phyloP scores from a whole-genome alignment of 1,284 basidiomycete species.

The Exobasidium rhododendri region DNA sequence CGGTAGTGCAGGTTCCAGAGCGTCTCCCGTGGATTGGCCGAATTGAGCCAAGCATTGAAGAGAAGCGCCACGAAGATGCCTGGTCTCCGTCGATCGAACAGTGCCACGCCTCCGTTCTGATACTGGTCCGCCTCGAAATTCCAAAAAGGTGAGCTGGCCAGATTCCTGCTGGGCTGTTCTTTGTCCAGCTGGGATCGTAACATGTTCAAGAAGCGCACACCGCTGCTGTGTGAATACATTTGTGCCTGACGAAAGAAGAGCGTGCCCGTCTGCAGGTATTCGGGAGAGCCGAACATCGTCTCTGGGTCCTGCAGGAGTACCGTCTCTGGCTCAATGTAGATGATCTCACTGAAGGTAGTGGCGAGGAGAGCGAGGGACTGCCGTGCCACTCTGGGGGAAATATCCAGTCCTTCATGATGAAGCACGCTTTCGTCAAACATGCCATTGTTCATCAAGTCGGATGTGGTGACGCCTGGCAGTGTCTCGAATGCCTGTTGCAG shows the following conservation, averaged over 20 bases:
- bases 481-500: too few relatives aligned
- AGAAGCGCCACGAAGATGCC: slow-evolving; percentile 31
- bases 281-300: slow-evolving; percentile 28
- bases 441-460: too few relatives aligned
- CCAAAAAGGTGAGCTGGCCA: too few relatives aligned
- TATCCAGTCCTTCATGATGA: too few relatives aligned
- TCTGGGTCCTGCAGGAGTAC: slow-evolving; percentile 30
- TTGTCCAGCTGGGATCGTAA: slow-evolving; percentile 24
- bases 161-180: slow-evolving; percentile 20
- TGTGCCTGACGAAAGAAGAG: slow-evolving; percentile 38
- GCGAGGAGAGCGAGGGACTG: too few relatives aligned
- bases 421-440: too few relatives aligned
- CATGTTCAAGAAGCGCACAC: slow-evolving; percentile 31
- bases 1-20: too few relatives aligned
- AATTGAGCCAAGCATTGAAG: slow-evolving; percentile 36
- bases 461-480: too few relatives aligned
- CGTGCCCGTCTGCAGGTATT: slow-evolving; percentile 31
- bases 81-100: slow-evolving; percentile 30
- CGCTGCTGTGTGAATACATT: slow-evolving; percentile 21
- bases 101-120: slow-evolving; percentile 33
- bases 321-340: slow-evolving; percentile 31
- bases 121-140: slow-evolving; percentile 31
- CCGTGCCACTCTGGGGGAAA: too few relatives aligned
- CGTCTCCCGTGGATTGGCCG: too few relatives aligned
- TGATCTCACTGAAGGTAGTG: slow-evolving; percentile 37